Base-by-base conservation (phyloP, 768 basidiomycete species). In the Tricholoma flavovirens region DNA sequence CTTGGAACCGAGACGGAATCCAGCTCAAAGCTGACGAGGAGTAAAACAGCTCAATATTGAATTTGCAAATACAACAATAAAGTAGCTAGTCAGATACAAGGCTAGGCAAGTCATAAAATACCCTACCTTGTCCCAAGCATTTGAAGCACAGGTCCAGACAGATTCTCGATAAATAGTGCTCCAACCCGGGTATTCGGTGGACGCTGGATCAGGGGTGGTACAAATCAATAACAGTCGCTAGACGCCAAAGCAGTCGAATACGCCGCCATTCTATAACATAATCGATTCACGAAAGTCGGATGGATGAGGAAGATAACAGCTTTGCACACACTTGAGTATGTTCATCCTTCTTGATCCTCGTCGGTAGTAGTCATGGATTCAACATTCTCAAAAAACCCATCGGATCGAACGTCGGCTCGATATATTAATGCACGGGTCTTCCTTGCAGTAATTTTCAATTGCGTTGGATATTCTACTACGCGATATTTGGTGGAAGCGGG, bases 1-100 rank as follows among this genome's bases (percentile, higher is more conserved):
- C 83, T 59, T 83, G 79, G 52, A 80, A 87, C 52, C 84, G 77
- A 1, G 83, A 82, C 1, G 85, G 85, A 58, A 86, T 87, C 83
- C 83, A 84, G 57, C 81, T 83, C 2, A 83, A 59, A n/a, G 83
- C 81, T 0, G 84, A 84, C 0, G 83, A 83, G 60, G 81, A 86
- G 68, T 83, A 86, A 65, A 85, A 86, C 0, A 84, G 84, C 60
- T 86, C 84, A 46, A 86, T 77, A 40, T 76, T 73, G 60, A 78
- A 83, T 63, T 83, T 80, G 29, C 2, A 30, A 14, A 30, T 14
- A n/a, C 7, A n/a, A 1, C 46, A 32, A 43, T 21, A 40, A 54
- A 12, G 10, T 21, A 9, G 30, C 33, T 33, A 14, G 46, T 66
- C 62, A 6, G 57, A 38, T 21, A n/a, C n/a, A n/a, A n/a, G n/a